These are phyloP conservation scores for Blastomyces gilchristii DNA, from an alignment of 2,329 filamentous ascomycete species.

Conservation along the genomic window DNA sequence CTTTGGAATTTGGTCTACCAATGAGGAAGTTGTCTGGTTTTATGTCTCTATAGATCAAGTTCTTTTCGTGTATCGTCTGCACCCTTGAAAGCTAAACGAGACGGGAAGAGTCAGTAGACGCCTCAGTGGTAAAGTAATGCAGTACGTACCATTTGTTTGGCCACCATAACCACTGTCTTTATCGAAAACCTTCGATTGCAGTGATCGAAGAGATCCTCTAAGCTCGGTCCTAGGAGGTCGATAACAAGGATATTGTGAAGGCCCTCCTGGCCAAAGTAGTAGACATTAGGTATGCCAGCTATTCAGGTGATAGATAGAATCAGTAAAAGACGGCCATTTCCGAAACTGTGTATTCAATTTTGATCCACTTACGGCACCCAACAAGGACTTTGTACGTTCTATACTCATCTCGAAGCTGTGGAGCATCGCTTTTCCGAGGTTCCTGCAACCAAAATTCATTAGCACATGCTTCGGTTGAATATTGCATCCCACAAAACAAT, in stretches of 20 bases:
- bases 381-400: slow-evolving; percentile 99
- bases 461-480: slow-evolving; percentile 8
- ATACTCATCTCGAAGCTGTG: slow-evolving; percentile 95
- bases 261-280: slow-evolving; percentile 97
- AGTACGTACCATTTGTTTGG: slow-evolving; percentile 80
- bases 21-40: slow-evolving; percentile 99
- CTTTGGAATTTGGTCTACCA: slow-evolving; percentile 79
- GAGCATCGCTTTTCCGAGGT: slow-evolving; percentile 96
- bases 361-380: slow-evolving; percentile 75
- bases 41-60: slow-evolving; percentile 97
- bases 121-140: background rate
- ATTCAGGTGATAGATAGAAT: slow-evolving; percentile 10
- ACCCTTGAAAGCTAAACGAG: slow-evolving; percentile 66
- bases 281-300: slow-evolving; percentile 99
- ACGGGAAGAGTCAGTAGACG: background rate
- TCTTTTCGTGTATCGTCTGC: slow-evolving; percentile 94
- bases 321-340: slow-evolving; percentile 9
- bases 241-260: slow-evolving; percentile 98
- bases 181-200: slow-evolving; percentile 90
- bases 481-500: slow-evolving; percentile 10
- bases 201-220: slow-evolving; percentile 96
- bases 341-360: slow-evolving; percentile 6
- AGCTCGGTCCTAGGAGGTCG: slow-evolving; percentile 83
- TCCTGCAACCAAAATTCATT: slow-evolving; percentile 49
- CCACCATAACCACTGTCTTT: slow-evolving; percentile 98